Base-by-base conservation (phyloP, 768 basidiomycete species). In the Suillus subluteus region DNA sequence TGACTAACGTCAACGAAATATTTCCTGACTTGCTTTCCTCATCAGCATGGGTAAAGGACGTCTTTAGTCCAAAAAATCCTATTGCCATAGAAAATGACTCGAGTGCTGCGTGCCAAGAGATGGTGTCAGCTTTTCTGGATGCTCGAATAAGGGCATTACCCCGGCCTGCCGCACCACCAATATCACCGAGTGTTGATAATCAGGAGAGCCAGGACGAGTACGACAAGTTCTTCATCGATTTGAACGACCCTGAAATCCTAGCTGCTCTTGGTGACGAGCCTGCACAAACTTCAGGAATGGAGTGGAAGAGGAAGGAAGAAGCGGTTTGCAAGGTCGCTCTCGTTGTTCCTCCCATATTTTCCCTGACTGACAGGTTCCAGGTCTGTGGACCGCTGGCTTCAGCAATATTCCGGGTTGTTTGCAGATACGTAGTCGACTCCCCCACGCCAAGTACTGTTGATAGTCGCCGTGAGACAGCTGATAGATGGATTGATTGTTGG, bases 191-290 rank as follows among this genome's bases (percentile, higher is more conserved):
- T 55, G 18, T 68, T 21, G 85, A 85, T 44, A 84, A 83, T 54
- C 86, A 87, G 71, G 93, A 94, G 67, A 94, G 90, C 68, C 92
- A 96, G 72, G 92, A 94, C 65, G 88, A 90, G 62, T 95, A 88
- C 68, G 87, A 84, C 18, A 79, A 80, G 54, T 72, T 89, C 48
- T 84, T 87, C 67, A 77, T 90, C 58, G 87, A 90, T 64, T 80
- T 88, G 30, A 79, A 85, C 62, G 91, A 93, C 70, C 88, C 88
- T 26, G 83, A 81, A 18, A 73, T 91, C 1, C 71, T 84, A 21
- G 88, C 86, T 37, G 81, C 88, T 8, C 80, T 91, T 8, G 85
- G 82, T 21, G 80, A 77, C 12, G 78, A 74, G 16, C 75, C 66
- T 2, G 71, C 72, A 6, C 65, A 70, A 8, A 46, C 73, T n/a